A percentile compares a stretch with the other conserved stretches of the same genome.
These are phyloP conservation scores for Salvia rosmarinus DNA, from an alignment of 257 asterid genomes.

Conservation along the genomic window DNA sequence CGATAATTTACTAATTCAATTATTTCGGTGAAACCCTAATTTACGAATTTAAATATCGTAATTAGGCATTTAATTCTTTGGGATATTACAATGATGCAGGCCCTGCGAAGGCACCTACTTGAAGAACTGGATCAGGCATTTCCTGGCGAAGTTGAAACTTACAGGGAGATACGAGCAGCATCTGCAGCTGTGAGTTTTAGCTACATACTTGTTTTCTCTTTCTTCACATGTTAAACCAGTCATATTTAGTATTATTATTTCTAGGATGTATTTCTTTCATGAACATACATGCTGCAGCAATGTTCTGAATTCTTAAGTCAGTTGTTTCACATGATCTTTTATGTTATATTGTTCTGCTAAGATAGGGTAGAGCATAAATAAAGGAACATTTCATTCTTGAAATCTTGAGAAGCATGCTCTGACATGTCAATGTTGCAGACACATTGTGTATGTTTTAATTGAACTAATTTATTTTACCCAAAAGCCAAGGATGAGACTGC, in stretches of 20 bases:
- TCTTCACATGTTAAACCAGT: not conserved
- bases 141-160: conserved; percentile 84
- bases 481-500: conserved; percentile 3
- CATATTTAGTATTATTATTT: not conserved
- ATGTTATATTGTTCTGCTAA: not conserved
- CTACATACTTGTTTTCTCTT: not conserved
- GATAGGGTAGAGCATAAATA: conserved; percentile 1
- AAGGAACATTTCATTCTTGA: conserved; percentile 7
- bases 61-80: too few relatives aligned
- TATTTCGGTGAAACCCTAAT: too few relatives aligned
- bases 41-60: too few relatives aligned
- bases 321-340: not conserved
- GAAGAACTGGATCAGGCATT: conserved; percentile 89
- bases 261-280: too few relatives aligned
- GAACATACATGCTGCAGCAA: too few relatives aligned
- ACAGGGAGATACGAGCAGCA: conserved; percentile 74
- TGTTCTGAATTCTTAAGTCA: not conserved
- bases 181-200: conserved; percentile 76
- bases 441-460: not conserved
- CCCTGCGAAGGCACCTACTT: conserved; percentile 57
- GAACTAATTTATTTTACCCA: not conserved
- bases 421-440: not conserved
- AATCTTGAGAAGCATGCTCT: not conserved
- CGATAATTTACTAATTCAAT: too few relatives aligned
- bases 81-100: conserved; percentile 49